Conservation (phyloP, 2,329 filamentous ascomycete genomes). For the Neofusicoccum kwambonambiense region DNA sequence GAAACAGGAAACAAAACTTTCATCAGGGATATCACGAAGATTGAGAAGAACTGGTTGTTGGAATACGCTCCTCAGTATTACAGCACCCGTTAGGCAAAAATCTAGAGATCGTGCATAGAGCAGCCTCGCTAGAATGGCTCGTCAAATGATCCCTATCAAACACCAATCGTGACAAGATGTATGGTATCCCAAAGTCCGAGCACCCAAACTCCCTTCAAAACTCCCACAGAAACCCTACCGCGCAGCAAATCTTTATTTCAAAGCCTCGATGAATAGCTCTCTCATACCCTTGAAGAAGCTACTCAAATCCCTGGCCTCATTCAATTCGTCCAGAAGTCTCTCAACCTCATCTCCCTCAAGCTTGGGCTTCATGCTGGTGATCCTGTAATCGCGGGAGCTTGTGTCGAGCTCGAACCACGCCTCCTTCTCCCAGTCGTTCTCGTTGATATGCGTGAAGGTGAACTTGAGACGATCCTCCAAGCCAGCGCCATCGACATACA, state of each 20-base stretch:
- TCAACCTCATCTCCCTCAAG: constrained; percentile 77
- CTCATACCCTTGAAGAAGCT: constrained; percentile 79
- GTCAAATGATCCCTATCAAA: background rate
- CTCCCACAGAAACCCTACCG: background rate
- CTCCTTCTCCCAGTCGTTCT: constrained; percentile 83
- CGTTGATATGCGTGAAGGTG: constrained; percentile 81
- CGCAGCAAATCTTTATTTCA: constrained; percentile 41
- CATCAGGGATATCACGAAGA: constrained; percentile 88
- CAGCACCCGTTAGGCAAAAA: constrained; percentile 24
- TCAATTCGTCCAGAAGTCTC: constrained; percentile 72
- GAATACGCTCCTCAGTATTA: constrained; percentile 78
- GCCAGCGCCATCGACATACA: constrained; percentile 86
- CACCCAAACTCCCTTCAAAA: background rate
- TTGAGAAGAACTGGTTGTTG: constrained; percentile 87
- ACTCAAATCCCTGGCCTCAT: constrained; percentile 74
- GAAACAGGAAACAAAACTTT: constrained; percentile 86
- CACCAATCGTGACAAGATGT: background rate
- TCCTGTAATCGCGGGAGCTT: constrained; percentile 77
- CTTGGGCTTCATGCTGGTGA: constrained; percentile 78
- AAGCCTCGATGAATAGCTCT: constrained; percentile 64
- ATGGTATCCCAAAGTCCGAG: constrained; percentile 2
- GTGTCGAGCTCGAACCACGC: constrained; percentile 92
- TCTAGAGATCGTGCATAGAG: background rate
- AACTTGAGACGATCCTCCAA: constrained; percentile 85
- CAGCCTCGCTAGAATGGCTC: background rate